These are phyloP conservation scores for Crinitomyces ghanaensis DNA, from an alignment of 805 yeast genomes.

Conservation along the genomic window DNA sequence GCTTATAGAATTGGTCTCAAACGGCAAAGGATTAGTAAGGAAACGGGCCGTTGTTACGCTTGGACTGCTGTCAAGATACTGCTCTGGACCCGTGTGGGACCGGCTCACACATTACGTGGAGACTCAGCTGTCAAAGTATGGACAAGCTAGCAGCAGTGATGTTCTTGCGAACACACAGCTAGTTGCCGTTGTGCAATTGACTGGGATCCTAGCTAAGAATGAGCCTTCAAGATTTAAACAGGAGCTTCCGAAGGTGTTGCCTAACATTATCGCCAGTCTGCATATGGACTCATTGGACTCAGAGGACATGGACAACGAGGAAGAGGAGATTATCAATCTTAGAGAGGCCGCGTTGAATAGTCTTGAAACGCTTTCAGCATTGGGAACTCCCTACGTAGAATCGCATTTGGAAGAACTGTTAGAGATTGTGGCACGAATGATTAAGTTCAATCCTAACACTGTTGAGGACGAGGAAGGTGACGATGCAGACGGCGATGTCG, in stretches of 20 bases:
- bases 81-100: conserved; percentile 21
- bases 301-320: conserved; percentile 12
- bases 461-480: conserved; percentile 15
- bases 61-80: conserved; percentile 30
- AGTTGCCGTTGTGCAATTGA: conserved; percentile 9
- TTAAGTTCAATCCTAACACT: conserved; percentile 38
- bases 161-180: conserved; percentile 5
- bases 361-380: conserved; percentile 31
- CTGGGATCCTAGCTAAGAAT: conserved; percentile 20
- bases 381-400: conserved; percentile 28
- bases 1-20: conserved; percentile 29
- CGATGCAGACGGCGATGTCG: conserved; percentile 19
- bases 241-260: conserved; percentile 7
- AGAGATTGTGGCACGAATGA: conserved; percentile 23
- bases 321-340: conserved; percentile 30
- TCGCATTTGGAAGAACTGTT: conserved; percentile 23
- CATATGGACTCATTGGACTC: no score
- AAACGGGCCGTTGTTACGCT: conserved; percentile 41
- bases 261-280: conserved; percentile 13
- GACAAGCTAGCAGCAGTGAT: no score
- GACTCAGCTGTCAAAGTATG: conserved; percentile 10
- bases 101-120: conserved; percentile 8
- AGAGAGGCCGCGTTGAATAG: conserved; percentile 40
- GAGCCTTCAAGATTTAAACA: conserved; percentile 14
- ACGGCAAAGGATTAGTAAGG: conserved; percentile 34